phyloP scores from a whole-genome alignment of 1,139 yeast genomes.

The Suhomyces guaymorum region DNA sequence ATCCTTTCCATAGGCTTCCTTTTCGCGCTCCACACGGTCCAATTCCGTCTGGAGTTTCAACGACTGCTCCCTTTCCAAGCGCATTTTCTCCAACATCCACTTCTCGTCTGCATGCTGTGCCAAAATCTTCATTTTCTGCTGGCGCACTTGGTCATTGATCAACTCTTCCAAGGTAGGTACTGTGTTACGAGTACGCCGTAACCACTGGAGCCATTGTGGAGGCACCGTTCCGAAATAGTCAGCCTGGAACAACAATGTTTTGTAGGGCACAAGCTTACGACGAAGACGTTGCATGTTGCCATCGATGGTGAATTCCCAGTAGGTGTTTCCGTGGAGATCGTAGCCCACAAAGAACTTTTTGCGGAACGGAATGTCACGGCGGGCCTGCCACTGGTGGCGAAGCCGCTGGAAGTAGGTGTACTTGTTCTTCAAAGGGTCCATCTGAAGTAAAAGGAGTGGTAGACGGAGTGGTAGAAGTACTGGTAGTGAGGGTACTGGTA shows the following conservation, averaged over 20 bases:
- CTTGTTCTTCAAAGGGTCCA: conserved; percentile 31
- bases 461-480: no score
- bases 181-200: conserved; percentile 58
- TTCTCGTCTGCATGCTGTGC: conserved; percentile 62
- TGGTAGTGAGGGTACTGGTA: no score
- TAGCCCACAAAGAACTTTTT: conserved; percentile 62
- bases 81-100: conserved; percentile 48
- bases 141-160: conserved; percentile 56
- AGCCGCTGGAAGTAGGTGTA: conserved; percentile 47
- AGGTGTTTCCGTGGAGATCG: conserved; percentile 78
- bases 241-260: conserved; percentile 42
- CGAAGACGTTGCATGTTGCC: conserved; percentile 49
- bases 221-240: conserved; percentile 55
- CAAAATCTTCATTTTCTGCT: conserved; percentile 52
- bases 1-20: conserved; percentile 17
- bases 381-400: conserved; percentile 59
- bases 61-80: conserved; percentile 37
- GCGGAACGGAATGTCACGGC: conserved; percentile 67
- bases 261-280: conserved; percentile 51
- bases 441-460: no score
- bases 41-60: conserved; percentile 37
- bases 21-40: conserved; percentile 28
- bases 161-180: conserved; percentile 69
- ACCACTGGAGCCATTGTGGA: conserved; percentile 85
- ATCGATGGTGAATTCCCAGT: conserved; percentile 73